These are phyloP conservation scores for Trichoderma atrobrunneum DNA, from an alignment of 2,329 filamentous ascomycete genomes.

Conservation along the genomic window DNA sequence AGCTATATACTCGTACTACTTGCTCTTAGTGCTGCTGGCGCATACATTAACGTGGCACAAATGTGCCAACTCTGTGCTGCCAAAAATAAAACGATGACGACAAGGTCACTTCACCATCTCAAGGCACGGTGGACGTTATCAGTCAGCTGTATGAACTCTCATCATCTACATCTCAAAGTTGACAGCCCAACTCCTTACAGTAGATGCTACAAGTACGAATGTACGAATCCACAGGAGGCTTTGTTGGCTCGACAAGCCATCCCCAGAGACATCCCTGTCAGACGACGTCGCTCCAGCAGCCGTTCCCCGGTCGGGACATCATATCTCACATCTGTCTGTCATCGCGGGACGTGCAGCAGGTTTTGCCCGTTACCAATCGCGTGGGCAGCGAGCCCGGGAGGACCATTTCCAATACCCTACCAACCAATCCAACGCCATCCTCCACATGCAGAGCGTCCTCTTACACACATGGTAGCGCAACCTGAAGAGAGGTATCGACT, in stretches of 20 bases:
- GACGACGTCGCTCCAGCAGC: constrained; percentile 12
- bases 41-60: neutral
- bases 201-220: neutral
- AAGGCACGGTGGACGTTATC: neutral
- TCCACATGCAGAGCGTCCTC: neutral
- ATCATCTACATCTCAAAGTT: neutral
- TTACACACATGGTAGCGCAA: neutral
- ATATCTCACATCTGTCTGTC: constrained; percentile 21
- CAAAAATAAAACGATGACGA: neutral
- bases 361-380: constrained; percentile 20
- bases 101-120: neutral
- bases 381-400: constrained; percentile 11
- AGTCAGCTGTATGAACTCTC: neutral
- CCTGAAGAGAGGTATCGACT: neutral
- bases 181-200: neutral
- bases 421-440: neutral
- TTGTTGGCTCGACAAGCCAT: constrained; percentile 10
- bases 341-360: constrained; percentile 18
- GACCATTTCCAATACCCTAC: constrained; percentile 1
- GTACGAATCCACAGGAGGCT: neutral
- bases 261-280: constrained; percentile 12
- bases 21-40: neutral
- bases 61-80: neutral
- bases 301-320: constrained; percentile 18
- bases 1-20: neutral